Evolutionary conservation across 495 filamentous ascomycete species (phyloP).

Genomic region (Aspergillus affinis): DNA sequence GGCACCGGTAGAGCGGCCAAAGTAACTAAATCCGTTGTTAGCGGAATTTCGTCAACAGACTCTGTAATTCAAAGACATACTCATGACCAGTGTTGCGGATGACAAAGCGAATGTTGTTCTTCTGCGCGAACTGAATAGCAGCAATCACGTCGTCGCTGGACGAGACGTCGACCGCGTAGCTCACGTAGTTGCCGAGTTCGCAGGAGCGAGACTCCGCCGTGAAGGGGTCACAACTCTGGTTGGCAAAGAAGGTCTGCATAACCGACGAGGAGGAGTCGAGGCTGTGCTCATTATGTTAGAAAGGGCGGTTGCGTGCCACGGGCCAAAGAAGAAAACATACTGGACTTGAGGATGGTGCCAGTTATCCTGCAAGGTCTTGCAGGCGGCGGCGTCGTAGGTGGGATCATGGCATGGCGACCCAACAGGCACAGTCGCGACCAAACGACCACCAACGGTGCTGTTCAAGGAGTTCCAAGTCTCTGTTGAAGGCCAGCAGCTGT

Average conservation of each 20-base stretch:
- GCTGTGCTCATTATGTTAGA: not conserved
- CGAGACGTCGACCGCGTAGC: slow-evolving; percentile 50
- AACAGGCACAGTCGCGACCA: slow-evolving; percentile 47
- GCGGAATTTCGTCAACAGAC: not conserved
- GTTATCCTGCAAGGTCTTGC: slow-evolving; percentile 25
- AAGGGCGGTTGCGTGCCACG: too few relatives aligned
- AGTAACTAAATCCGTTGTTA: slow-evolving; percentile 35
- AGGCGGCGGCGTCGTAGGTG: slow-evolving; percentile 34
- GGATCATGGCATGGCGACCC: slow-evolving; percentile 49
- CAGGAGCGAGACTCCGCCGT: slow-evolving; percentile 46
- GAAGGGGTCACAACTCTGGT: slow-evolving; percentile 59
- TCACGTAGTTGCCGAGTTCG: slow-evolving; percentile 56
- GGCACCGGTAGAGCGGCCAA: slow-evolving; percentile 58
- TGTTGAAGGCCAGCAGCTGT: slow-evolving; percentile 48
- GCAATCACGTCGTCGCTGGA: slow-evolving; percentile 33
- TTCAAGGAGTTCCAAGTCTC: slow-evolving; percentile 46
- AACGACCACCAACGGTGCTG: slow-evolving; percentile 39
- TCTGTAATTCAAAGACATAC: slow-evolving; percentile 20
- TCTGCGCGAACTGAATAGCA: slow-evolving; percentile 51
- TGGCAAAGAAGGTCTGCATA: slow-evolving; percentile 45
- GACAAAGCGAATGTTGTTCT: slow-evolving; percentile 61
- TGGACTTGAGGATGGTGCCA: slow-evolving; percentile 35
- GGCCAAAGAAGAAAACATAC: slow-evolving; percentile 32
- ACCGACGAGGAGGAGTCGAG: slow-evolving; percentile 37
- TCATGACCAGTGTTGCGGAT: slow-evolving; percentile 66